A percentile compares a stretch with the other conserved stretches of the same genome.
Evolutionary conservation across 345 rosid genomes (phyloP).

Genomic region (Leavenworthia alabamica): DNA sequence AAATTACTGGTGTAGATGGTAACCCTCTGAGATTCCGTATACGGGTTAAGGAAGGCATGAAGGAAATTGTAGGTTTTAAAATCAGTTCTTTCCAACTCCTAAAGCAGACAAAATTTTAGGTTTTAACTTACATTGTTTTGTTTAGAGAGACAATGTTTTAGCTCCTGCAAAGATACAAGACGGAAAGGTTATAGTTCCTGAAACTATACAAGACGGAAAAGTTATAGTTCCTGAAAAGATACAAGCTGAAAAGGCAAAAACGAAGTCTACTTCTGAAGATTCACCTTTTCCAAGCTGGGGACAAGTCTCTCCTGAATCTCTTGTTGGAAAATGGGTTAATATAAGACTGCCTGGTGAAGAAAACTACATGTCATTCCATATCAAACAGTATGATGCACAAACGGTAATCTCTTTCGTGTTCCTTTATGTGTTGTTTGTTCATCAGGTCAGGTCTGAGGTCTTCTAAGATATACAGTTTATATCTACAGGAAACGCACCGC

Average conservation of each 20-base stretch:
- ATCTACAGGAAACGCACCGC: conserved; percentile 22
- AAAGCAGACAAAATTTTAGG: not conserved
- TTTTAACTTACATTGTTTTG: not conserved
- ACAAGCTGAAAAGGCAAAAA: not conserved
- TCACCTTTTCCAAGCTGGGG: conserved; percentile 18
- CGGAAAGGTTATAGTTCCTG: not conserved
- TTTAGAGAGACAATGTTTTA: conserved; percentile 4
- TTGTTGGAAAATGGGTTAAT: not conserved
- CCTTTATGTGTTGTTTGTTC: conserved; percentile 15
- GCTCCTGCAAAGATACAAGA: not conserved
- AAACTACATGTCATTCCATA: not conserved
- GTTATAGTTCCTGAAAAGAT: conserved; percentile 5
- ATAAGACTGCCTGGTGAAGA: not conserved
- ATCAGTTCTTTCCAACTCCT: not conserved
- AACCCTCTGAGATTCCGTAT: not conserved
- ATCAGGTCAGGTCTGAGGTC: conserved; percentile 9
- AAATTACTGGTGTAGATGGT: not conserved
- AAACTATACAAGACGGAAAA: not conserved
- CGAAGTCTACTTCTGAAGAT: not conserved
- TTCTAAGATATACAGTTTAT: conserved; percentile 1
- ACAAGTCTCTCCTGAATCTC: conserved; percentile 18
- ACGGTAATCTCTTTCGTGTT: conserved; percentile 15
- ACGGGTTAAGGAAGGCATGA: not conserved
- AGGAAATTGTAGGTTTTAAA: not conserved
- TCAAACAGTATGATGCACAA: conserved; percentile 7